A percentile compares a stretch with the other conserved stretches of the same genome.
Conservation (phyloP, 2,329 filamentous ascomycete genomes). For the Colletotrichum lentis region DNA sequence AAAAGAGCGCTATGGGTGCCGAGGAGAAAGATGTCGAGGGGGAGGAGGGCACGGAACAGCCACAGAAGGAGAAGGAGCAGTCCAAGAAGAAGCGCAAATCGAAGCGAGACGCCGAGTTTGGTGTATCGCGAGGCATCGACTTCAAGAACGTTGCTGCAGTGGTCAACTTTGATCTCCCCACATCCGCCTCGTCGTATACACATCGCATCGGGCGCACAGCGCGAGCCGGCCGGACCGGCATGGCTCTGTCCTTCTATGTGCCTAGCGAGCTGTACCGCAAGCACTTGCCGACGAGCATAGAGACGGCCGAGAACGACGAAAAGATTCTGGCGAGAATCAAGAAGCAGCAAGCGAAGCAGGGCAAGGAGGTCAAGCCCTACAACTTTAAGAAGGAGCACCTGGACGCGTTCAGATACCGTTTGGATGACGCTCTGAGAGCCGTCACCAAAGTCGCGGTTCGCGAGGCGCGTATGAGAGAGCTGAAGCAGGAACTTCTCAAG, state of each 20-base stretch:
- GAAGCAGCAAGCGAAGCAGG: constrained; percentile 79
- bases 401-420: constrained; percentile 92
- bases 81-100: constrained; percentile 67
- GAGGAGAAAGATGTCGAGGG: constrained; percentile 57
- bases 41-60: constrained; percentile 49
- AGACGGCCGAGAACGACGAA: constrained; percentile 83
- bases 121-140: constrained; percentile 83
- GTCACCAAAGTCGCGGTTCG: constrained; percentile 90
- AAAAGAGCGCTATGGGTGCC: constrained; percentile 81
- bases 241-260: constrained; percentile 94
- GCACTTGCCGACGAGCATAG: constrained; percentile 84
- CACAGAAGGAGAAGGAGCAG: constrained; percentile 53
- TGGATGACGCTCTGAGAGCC: constrained; percentile 88
- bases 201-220: constrained; percentile 95
- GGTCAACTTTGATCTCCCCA: constrained; percentile 95
- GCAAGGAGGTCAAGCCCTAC: constrained; percentile 86
- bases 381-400: constrained; percentile 94
- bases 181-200: constrained; percentile 90
- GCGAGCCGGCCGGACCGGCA: constrained; percentile 88
- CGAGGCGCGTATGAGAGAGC: constrained; percentile 86
- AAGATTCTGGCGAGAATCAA: constrained; percentile 81
- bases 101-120: constrained; percentile 84
- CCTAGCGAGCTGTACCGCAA: constrained; percentile 84
- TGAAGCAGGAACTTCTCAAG: constrained; percentile 89
- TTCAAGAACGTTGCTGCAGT: constrained; percentile 95